Base-by-base conservation (phyloP, 192 early-diverging fungal species). In the Coemansia sp. region DNA sequence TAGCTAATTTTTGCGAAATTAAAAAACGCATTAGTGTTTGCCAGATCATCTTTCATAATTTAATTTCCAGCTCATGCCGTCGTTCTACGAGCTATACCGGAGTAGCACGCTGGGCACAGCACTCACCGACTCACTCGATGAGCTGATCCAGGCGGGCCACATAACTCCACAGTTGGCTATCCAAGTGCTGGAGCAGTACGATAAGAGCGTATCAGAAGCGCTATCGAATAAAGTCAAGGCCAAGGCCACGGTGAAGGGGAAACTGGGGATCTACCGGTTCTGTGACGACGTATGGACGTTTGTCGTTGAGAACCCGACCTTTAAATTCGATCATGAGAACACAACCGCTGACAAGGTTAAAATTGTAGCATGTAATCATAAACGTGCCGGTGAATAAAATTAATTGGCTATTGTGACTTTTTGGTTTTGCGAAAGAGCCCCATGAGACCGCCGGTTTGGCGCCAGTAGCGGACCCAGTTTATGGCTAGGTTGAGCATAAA, bases 211-310 rank as follows among this genome's bases (percentile, higher is more conserved):
- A 60, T 88, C 91, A 6, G 95, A 97, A 45, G 91, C 95, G 16
- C 84, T 99, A 35, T 85, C 91, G 35, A 82, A 65, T 37, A 86
- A 88, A 66, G 96, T 98, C 42, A 86, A 87, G 59, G 86, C 86
- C 64, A 90, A 91, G 57, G 89, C 93, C 12, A 87, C 85, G 10
- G 87, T 99, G 57, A 96, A 94, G 91, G 69, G 72, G 16, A 65
- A 70, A 63, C 85, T 99, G 62, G 85, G 91, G 64, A 93, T 89
- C 23, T 99, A 98, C 75, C 88, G 95, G 47, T 95, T 93, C 59
- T 92, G 95, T 70, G 97, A 99, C 69, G 97, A 99, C 62, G 96
- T 99, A 23, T 99, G 95, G 95, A 97, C 96, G 1, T 97, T 99
- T 84, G 87, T 96, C 35, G 87, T 95, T 55, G 88, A 91, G 34